Conservation (phyloP, 2,329 filamentous ascomycete species). For the Calonectria montana region DNA sequence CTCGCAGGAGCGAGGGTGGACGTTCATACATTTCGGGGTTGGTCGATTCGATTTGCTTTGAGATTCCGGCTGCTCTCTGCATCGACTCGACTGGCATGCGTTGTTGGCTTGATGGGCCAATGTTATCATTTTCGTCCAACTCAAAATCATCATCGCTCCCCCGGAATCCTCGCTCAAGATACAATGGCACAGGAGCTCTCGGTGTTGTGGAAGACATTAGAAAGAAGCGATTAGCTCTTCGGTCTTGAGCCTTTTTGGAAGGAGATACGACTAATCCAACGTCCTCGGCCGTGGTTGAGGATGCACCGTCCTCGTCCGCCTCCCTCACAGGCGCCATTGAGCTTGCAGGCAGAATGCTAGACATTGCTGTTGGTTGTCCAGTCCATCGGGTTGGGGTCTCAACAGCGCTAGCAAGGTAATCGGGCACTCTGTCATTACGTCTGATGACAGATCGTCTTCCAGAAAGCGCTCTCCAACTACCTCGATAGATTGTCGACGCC, state of each 20-base stretch:
- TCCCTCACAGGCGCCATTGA: conserved; percentile 48
- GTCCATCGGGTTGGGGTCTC: conserved; percentile 62
- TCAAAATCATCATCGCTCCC: conserved; percentile 28
- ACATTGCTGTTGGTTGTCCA: conserved; percentile 52
- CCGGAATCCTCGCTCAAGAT: conserved; percentile 53
- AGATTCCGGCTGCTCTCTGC: neutral
- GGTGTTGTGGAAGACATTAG: conserved; percentile 56
- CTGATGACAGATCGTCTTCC: conserved; percentile 38
- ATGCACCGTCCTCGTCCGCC: conserved; percentile 43
- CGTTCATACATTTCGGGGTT: conserved; percentile 9
- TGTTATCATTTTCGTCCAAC: neutral
- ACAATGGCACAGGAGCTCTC: conserved; percentile 54
- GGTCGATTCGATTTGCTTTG: conserved; percentile 2
- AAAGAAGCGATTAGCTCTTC: conserved; percentile 32
- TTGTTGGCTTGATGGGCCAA: conserved; percentile 13
- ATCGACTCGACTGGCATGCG: conserved; percentile 19
- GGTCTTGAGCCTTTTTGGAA: conserved; percentile 33
- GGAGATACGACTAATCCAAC: conserved; percentile 33
- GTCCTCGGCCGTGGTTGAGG: conserved; percentile 38
- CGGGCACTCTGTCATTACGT: conserved; percentile 35
- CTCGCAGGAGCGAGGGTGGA: conserved; percentile 6
- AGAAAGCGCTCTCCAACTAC: conserved; percentile 41
- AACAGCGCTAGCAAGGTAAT: conserved; percentile 37
- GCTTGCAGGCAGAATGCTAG: conserved; percentile 43
- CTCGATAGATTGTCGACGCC: conserved; percentile 34